Evolutionary conservation across 768 basidiomycete species (phyloP).

Genomic region (Hebeloma cylindrosporum): DNA sequence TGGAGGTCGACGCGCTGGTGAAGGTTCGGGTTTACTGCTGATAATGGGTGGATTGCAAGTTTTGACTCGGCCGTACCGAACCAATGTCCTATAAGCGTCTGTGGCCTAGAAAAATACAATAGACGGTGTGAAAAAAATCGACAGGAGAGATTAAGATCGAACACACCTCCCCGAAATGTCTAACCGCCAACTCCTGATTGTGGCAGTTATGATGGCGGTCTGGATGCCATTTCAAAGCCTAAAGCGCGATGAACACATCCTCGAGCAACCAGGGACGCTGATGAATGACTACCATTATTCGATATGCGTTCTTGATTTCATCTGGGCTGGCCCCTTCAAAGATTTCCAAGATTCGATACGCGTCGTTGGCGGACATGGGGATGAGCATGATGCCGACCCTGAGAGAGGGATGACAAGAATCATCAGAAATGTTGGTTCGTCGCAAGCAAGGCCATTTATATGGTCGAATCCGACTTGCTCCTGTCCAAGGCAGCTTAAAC

Average conservation of each 20-base stretch:
- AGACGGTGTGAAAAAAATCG: neutral
- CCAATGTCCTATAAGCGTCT: conserved; percentile 54
- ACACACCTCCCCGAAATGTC: conserved; percentile 58
- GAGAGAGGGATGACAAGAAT: conserved; percentile 13
- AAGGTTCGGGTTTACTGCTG: conserved; percentile 11
- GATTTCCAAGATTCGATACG: conserved; percentile 48
- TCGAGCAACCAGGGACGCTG: conserved; percentile 23
- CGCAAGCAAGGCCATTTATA: conserved; percentile 23
- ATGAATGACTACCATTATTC: conserved; percentile 48
- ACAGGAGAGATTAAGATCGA: conserved; percentile 17
- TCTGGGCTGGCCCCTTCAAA: conserved; percentile 45
- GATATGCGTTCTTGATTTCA: conserved; percentile 61
- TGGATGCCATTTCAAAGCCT: conserved; percentile 68
- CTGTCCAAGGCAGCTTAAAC: conserved; percentile 8
- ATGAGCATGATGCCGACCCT: conserved; percentile 18
- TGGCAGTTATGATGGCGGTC: conserved; percentile 53
- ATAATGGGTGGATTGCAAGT: conserved; percentile 16
- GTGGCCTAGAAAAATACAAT: conserved; percentile 40
- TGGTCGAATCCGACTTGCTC: too few relatives aligned
- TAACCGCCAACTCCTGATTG: conserved; percentile 51
- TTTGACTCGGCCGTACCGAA: conserved; percentile 36
- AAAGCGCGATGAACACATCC: conserved; percentile 20
- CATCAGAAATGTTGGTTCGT: conserved; percentile 16
- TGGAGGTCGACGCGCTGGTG: conserved; percentile 12
- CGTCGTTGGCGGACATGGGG: conserved; percentile 36